Evolutionary conservation across 2,329 filamentous ascomycete species (phyloP).

Genomic region (Colletotrichum lupini): DNA sequence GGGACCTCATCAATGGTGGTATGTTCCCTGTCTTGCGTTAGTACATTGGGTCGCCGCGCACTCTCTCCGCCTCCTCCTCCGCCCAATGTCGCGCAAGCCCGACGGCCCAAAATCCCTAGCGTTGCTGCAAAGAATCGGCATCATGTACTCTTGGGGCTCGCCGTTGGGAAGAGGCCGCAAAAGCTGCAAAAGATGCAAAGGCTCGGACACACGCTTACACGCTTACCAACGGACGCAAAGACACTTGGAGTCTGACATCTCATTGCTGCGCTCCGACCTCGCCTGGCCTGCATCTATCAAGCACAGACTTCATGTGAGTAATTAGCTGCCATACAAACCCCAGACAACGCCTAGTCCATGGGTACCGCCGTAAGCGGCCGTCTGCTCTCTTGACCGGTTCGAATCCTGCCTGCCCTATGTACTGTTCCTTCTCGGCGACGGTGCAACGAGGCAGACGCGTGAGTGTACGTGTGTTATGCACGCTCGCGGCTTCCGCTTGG

Average conservation of each 20-base stretch:
- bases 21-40: neutral
- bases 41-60: neutral
- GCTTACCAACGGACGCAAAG: neutral
- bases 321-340: conserved; percentile 21
- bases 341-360: conserved; percentile 9
- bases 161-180: neutral
- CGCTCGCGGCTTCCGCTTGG: neutral
- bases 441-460: neutral
- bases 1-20: neutral
- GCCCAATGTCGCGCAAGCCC: neutral
- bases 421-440: neutral
- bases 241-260: conserved; percentile 1
- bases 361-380: conserved; percentile 14
- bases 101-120: neutral
- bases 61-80: conserved; percentile 17
- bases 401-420: neutral
- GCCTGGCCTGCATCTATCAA: conserved; percentile 25
- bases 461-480: neutral
- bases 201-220: neutral
- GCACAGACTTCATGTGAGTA: conserved; percentile 31
- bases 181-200: neutral
- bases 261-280: conserved; percentile 3
- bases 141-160: neutral
- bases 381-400: neutral
- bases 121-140: conserved; percentile 11